Percentiles rank a stretch among this genome's conserved stretches.
phyloP scores from a whole-genome alignment of 2,329 filamentous ascomycete species.

The Magnaporthiopsis poae region DNA sequence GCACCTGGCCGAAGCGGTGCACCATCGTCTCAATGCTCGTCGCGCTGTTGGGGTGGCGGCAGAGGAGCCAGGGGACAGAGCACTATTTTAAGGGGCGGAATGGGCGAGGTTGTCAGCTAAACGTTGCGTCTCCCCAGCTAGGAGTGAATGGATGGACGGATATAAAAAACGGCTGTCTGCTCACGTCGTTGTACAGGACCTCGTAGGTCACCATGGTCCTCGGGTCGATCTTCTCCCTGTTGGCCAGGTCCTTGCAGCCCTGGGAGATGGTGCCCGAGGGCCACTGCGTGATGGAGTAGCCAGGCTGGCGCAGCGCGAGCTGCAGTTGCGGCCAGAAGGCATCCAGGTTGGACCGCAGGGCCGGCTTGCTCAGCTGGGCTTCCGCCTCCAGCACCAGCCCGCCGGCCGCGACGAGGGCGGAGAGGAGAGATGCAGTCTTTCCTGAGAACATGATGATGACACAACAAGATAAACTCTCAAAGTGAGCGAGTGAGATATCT shows the following conservation, averaged over 20 bases:
- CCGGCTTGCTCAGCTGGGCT: conserved; percentile 8
- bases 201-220: conserved; percentile 6
- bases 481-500: not conserved
- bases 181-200: conserved; percentile 7
- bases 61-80: conserved; percentile 8
- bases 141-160: not conserved
- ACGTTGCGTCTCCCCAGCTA: not conserved
- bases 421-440: not conserved
- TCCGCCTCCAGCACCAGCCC: not conserved
- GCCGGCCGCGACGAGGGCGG: not conserved
- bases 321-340: conserved; percentile 7
- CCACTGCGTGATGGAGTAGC: conserved; percentile 5
- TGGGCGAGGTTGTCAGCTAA: not conserved
- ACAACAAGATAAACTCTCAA: not conserved
- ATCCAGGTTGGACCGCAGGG: conserved; percentile 7
- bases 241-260: conserved; percentile 8
- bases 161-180: not conserved
- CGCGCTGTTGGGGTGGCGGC: conserved; percentile 7
- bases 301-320: conserved; percentile 1
- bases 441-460: not conserved
- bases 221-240: conserved; percentile 4
- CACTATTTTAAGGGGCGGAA: not conserved
- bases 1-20: conserved; percentile 9
- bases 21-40: conserved; percentile 4
- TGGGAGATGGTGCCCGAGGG: conserved; percentile 2